These are phyloP conservation scores for Ramalina peruviana DNA, from an alignment of 495 filamentous ascomycete species.

Conservation along the genomic window DNA sequence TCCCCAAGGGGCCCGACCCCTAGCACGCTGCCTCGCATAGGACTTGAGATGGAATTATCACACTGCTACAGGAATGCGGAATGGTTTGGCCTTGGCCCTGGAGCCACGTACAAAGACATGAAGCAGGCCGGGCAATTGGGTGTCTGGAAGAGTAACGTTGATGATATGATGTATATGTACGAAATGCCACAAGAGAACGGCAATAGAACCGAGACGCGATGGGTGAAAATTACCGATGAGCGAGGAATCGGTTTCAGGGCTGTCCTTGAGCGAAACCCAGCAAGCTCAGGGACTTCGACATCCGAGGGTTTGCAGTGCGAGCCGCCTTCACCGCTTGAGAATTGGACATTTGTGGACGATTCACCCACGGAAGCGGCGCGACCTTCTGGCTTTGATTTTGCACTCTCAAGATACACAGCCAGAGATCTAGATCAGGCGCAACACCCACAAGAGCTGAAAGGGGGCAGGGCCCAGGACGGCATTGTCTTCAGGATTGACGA, in stretches of 20 bases:
- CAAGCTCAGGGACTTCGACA: neutral
- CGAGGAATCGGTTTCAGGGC: constrained; percentile 25
- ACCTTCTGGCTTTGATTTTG: constrained; percentile 28
- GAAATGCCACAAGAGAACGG: constrained; percentile 51
- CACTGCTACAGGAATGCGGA: constrained; percentile 24
- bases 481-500: constrained; percentile 46
- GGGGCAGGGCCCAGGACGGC: constrained; percentile 27
- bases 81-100: constrained; percentile 51
- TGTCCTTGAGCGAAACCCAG: constrained; percentile 6
- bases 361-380: constrained; percentile 21
- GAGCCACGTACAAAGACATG: constrained; percentile 50
- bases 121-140: constrained; percentile 39
- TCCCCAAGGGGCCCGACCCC: constrained; percentile 35
- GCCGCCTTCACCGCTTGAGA: constrained; percentile 19
- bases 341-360: constrained; percentile 14
- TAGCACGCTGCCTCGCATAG: constrained; percentile 40
- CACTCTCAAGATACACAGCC: constrained; percentile 36
- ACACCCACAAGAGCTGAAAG: constrained; percentile 48
- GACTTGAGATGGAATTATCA: constrained; percentile 35
- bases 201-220: constrained; percentile 45
- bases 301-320: neutral
- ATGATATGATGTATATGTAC: constrained; percentile 39
- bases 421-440: constrained; percentile 38
- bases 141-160: constrained; percentile 28
- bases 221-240: constrained; percentile 33